A percentile compares a stretch with the other conserved stretches of the same genome.
Evolutionary conservation across 2,329 filamentous ascomycete genomes (phyloP).

Genomic region (Lecanosticta acicola): DNA sequence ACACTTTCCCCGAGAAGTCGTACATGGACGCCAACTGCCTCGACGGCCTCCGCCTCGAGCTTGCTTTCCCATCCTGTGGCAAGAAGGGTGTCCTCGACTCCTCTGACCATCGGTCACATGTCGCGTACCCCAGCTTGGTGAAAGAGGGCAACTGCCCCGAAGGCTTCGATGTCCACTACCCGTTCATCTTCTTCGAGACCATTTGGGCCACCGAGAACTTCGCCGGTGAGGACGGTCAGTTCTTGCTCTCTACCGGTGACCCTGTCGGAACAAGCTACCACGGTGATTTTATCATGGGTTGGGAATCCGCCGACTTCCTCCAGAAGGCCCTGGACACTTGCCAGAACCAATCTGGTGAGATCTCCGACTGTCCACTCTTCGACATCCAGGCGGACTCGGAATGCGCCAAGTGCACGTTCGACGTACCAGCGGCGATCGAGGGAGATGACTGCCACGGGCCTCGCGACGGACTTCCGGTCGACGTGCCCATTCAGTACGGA

Average conservation of each 20-base stretch:
- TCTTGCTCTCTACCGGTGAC: constrained; percentile 74
- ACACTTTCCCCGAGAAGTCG: constrained; percentile 71
- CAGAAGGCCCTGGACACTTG: constrained; percentile 69
- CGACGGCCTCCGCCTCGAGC: constrained; percentile 75
- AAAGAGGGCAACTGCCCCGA: constrained; percentile 71
- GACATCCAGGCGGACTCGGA: constrained; percentile 55
- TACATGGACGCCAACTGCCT: constrained; percentile 75
- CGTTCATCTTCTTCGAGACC: constrained; percentile 76
- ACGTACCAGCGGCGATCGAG: constrained; percentile 50
- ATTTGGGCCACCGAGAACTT: constrained; percentile 73
- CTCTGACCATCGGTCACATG: constrained; percentile 55
- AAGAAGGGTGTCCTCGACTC: constrained; percentile 58
- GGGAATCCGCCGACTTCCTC: constrained; percentile 60
- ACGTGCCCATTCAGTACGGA: constrained; percentile 46
- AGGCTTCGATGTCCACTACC: constrained; percentile 61
- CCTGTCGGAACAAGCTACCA: constrained; percentile 67
- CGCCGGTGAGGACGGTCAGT: constrained; percentile 57
- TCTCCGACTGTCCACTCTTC: constrained; percentile 73
- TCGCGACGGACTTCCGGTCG: constrained; percentile 60
- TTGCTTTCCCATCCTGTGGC: constrained; percentile 89
- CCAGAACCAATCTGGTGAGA: constrained; percentile 62
- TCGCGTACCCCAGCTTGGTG: constrained; percentile 72
- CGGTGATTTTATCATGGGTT: constrained; percentile 75
- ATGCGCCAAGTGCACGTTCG: constrained; percentile 57
- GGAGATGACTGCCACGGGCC: constrained; percentile 57